phyloP scores from a whole-genome alignment of 495 filamentous ascomycete species.

The Tuber melanosporum region DNA sequence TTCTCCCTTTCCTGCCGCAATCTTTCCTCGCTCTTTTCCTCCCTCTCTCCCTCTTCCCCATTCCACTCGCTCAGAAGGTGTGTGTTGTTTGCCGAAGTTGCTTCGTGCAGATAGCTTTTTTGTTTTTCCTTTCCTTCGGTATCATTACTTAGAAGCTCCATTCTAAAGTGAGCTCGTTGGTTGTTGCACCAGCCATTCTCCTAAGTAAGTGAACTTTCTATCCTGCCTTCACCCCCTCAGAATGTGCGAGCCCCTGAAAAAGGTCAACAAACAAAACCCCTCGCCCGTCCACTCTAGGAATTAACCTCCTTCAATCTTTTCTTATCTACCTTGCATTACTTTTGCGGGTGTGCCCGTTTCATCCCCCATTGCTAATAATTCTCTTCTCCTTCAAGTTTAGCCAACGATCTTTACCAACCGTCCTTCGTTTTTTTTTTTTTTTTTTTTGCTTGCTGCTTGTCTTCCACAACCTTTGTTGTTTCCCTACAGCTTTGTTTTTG shows the following conservation, averaged over 20 bases:
- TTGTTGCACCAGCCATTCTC: slow-evolving; percentile 12
- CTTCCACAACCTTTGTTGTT: slow-evolving; percentile 7
- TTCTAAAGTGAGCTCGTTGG: background rate
- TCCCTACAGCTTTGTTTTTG: slow-evolving; percentile 26
- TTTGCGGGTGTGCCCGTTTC: background rate
- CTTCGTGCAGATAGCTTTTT: slow-evolving; percentile 22
- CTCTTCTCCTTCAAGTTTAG: background rate
- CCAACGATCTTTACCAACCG: slow-evolving; percentile 6
- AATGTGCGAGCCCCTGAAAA: slow-evolving; percentile 15
- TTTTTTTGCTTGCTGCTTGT: slow-evolving; percentile 11
- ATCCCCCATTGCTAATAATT: background rate
- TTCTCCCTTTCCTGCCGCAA: background rate
- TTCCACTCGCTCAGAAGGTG: slow-evolving; percentile 26
- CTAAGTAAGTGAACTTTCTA: slow-evolving; percentile 1
- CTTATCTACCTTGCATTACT: slow-evolving; percentile 3
- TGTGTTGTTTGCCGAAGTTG: slow-evolving; percentile 14
- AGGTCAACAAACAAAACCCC: slow-evolving; percentile 6
- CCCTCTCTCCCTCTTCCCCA: slow-evolving; percentile 20
- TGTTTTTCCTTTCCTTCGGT: slow-evolving; percentile 16
- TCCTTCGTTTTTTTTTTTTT: slow-evolving; percentile 3
- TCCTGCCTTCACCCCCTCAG: background rate
- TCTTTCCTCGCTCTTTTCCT: slow-evolving; percentile 19
- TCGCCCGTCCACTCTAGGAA: slow-evolving; percentile 1
- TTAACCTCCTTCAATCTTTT: slow-evolving; percentile 4
- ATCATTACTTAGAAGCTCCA: slow-evolving; percentile 8